These are phyloP conservation scores for Sergeia podlipaevii DNA, from an alignment of 208 protist species.

Conservation along the genomic window DNA sequence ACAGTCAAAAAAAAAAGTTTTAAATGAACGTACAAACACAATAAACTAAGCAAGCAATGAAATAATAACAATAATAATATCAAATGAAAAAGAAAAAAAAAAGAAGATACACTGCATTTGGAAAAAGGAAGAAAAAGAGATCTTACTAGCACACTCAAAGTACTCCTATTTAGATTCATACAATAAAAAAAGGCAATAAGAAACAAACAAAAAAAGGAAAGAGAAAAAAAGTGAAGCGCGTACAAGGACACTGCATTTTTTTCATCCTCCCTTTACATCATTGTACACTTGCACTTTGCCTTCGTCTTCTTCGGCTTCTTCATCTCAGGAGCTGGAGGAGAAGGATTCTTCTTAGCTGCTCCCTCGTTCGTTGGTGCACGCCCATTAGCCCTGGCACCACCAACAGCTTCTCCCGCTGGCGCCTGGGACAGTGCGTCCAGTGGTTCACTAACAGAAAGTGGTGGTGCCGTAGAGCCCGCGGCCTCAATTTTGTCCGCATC, in stretches of 20 bases:
- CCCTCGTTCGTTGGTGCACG: background rate
- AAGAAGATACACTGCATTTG: background rate
- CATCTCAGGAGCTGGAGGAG: no score
- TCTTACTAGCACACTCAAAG: no score
- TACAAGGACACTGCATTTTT: background rate
- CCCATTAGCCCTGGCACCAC: no score
- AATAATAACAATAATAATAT: constrained; percentile 4
- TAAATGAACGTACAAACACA: no score
- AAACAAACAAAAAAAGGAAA: background rate
- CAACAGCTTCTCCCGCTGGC: no score
- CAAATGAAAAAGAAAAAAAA: constrained; percentile 6
- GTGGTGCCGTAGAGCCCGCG: no score
- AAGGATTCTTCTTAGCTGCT: no score
- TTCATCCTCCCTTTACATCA: constrained; percentile 28
- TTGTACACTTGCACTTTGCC: constrained; percentile 38
- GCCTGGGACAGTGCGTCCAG: no score
- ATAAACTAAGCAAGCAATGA: background rate
- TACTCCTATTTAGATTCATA: no score
- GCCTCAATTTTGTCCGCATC: no score
- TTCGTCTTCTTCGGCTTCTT: constrained; percentile 28
- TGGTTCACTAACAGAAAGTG: no score
- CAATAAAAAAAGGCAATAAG: background rate
- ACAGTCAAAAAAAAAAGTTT: no score
- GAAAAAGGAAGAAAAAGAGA: constrained; percentile 1
- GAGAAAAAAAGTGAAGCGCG: background rate